phyloP scores from a whole-genome alignment of 2,329 filamentous ascomycete species.

The Nakataea oryzae region DNA sequence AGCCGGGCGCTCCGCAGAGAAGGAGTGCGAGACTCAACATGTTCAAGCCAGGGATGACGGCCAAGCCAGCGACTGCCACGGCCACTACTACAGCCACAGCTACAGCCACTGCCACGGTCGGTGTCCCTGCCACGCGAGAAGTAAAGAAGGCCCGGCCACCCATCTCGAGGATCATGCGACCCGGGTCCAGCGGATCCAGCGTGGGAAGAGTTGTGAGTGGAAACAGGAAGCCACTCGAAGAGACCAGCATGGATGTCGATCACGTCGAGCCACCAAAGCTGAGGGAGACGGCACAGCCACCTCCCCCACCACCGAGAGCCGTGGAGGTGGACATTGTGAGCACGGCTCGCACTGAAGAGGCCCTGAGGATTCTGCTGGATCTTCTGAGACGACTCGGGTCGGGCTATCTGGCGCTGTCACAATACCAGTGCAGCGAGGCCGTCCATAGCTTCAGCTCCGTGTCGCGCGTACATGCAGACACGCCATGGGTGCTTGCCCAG shows the following conservation, averaged over 20 bases:
- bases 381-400: constrained; percentile 72
- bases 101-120: constrained; percentile 43
- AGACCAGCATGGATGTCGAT: constrained; percentile 60
- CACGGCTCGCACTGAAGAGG: constrained; percentile 57
- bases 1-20: constrained; percentile 53
- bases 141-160: constrained; percentile 76
- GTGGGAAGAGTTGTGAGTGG: constrained; percentile 84
- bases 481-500: constrained; percentile 85
- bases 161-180: constrained; percentile 53
- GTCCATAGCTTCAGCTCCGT: constrained; percentile 63
- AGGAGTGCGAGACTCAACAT: constrained; percentile 62
- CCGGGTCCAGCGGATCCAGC: constrained; percentile 55
- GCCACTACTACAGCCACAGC: constrained; percentile 47
- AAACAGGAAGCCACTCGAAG: constrained; percentile 65
- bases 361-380: constrained; percentile 66
- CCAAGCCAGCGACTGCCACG: constrained; percentile 48
- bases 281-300: constrained; percentile 29
- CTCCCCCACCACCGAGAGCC: constrained; percentile 24
- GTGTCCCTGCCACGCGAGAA: constrained; percentile 56
- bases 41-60: constrained; percentile 57
- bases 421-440: constrained; percentile 70
- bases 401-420: constrained; percentile 68
- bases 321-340: constrained; percentile 38
- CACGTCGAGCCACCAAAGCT: constrained; percentile 45
- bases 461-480: constrained; percentile 68